Conservation (phyloP, 2,329 filamentous ascomycete genomes). For the Fusarium tanahbumbuense region DNA sequence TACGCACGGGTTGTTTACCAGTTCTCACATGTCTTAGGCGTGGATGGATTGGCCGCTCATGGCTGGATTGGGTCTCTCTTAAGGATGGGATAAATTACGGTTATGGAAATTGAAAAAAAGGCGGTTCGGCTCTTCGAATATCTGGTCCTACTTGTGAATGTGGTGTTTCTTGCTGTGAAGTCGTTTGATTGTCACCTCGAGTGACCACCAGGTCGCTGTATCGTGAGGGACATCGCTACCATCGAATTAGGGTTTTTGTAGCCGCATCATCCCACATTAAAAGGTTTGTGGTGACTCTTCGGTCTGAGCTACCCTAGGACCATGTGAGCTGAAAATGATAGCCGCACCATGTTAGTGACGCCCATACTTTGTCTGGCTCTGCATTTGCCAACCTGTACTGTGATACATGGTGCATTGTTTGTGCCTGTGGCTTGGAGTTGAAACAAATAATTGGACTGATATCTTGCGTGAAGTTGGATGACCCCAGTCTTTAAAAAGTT, state of each 20-base stretch:
- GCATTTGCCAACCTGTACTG: not conserved
- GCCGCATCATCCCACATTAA: not conserved
- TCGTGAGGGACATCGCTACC: not conserved
- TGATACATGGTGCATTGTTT: not conserved
- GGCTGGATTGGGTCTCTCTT: conserved; percentile 48
- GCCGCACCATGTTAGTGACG: not conserved
- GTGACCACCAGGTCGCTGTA: not conserved
- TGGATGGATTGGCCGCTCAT: conserved; percentile 49
- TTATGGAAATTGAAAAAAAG: conserved; percentile 47
- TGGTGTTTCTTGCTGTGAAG: not conserved
- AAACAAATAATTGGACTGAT: not conserved
- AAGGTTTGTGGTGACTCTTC: conserved; percentile 6
- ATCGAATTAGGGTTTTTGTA: conserved; percentile 17
- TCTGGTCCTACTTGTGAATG: not conserved
- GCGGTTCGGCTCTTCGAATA: conserved; percentile 45
- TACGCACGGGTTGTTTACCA: conserved; percentile 49
- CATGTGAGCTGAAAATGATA: not conserved
- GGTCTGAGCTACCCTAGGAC: conserved; percentile 3
- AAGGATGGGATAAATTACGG: conserved; percentile 46
- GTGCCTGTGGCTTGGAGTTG: not conserved
- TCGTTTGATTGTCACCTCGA: not conserved
- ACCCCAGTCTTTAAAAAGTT: not conserved
- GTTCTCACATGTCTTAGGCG: conserved; percentile 49
- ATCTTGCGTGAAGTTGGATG: not conserved
- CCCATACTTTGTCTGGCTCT: not conserved